Conservation (phyloP, 2,329 filamentous ascomycete genomes). For the Xylaria sp. region DNA sequence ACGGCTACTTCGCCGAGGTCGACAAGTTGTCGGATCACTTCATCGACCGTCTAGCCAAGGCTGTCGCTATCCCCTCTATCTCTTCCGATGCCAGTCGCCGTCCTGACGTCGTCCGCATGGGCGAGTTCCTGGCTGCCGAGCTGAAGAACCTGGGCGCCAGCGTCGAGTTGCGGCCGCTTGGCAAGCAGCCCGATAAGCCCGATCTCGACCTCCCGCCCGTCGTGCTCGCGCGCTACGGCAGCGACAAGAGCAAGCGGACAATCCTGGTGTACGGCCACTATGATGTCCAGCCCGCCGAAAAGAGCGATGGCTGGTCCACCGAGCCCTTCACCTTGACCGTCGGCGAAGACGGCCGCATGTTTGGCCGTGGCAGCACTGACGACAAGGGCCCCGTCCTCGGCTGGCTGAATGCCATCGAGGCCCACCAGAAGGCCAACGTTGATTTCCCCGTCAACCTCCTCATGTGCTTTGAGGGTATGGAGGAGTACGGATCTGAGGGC, state of each 20-base stretch:
- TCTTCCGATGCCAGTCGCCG: slow-evolving; percentile 89
- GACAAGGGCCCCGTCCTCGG: slow-evolving; percentile 97
- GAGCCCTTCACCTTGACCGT: slow-evolving; percentile 90
- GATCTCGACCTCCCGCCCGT: slow-evolving; percentile 91
- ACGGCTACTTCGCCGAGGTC: slow-evolving; percentile 92
- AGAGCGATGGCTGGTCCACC: slow-evolving; percentile 93
- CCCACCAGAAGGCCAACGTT: slow-evolving; percentile 91
- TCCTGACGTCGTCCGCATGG: slow-evolving; percentile 95
- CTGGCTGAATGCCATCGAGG: slow-evolving; percentile 98
- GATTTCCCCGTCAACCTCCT: slow-evolving; percentile 97
- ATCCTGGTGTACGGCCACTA: slow-evolving; percentile 98
- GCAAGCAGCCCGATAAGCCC: slow-evolving; percentile 90
- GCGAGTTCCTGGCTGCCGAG: slow-evolving; percentile 83
- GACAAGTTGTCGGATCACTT: slow-evolving; percentile 79
- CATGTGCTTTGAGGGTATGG: slow-evolving; percentile 99
- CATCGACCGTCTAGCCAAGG: slow-evolving; percentile 87
- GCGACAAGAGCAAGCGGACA: slow-evolving; percentile 89
- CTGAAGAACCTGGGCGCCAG: slow-evolving; percentile 82
- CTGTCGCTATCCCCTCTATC: slow-evolving; percentile 93
- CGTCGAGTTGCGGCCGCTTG: slow-evolving; percentile 84
- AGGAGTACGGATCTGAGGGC: slow-evolving; percentile 97
- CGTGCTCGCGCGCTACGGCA: slow-evolving; percentile 89
- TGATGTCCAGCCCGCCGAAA: slow-evolving; percentile 93
- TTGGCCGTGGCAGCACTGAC: slow-evolving; percentile 91
- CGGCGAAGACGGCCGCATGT: slow-evolving; percentile 93